phyloP scores from a whole-genome alignment of 108 stramenopile species.

The Ochromonas danica region DNA sequence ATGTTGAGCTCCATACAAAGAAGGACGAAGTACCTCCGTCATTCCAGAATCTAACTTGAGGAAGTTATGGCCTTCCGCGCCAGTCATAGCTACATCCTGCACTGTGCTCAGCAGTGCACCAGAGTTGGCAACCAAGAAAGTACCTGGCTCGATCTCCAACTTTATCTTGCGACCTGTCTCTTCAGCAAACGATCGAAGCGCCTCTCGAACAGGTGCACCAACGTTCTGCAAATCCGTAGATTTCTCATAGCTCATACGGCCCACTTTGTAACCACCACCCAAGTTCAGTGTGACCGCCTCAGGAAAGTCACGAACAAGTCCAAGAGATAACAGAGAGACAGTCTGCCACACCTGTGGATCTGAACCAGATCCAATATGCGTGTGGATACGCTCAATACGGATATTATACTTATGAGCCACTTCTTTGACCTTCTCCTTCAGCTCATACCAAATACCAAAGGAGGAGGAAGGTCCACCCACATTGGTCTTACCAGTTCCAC shows the following conservation, averaged over 20 bases:
- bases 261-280: constrained; percentile 98
- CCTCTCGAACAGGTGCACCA: constrained; percentile 80
- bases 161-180: constrained; percentile 76
- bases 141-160: constrained; percentile 97
- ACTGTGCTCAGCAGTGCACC: constrained; percentile 82
- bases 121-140: constrained; percentile 92
- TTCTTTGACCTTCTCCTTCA: constrained; percentile 70
- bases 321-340: constrained; percentile 76
- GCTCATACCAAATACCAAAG: constrained; percentile 89
- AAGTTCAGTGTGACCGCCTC: constrained; percentile 79
- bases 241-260: constrained; percentile 73
- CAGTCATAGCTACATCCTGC: constrained; percentile 66
- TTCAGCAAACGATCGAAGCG: constrained; percentile 75
- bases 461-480: constrained; percentile 92
- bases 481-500: constrained; percentile 96
- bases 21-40: constrained; percentile 97
- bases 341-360: constrained; percentile 94
- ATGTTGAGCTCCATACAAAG: constrained; percentile 88
- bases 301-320: constrained; percentile 77
- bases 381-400: constrained; percentile 88
- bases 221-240: constrained; percentile 88
- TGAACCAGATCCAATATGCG: constrained; percentile 95
- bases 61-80: constrained; percentile 57
- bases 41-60: constrained; percentile 94
- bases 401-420: constrained; percentile 84